phyloP scores from a whole-genome alignment of 257 asterid genomes.

The Nicotiana obtusifolia region DNA sequence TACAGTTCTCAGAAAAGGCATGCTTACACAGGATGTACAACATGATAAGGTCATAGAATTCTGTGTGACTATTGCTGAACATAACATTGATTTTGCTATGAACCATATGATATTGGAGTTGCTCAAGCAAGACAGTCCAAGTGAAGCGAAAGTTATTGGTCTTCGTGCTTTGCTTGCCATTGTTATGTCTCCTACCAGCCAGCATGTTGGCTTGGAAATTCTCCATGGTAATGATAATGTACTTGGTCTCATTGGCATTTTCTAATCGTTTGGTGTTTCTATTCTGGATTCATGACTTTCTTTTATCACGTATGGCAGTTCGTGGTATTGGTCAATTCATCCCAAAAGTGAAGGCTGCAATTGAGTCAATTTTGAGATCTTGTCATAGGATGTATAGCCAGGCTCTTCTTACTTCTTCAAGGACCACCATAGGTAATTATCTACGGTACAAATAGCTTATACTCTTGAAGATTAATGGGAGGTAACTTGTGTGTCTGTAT shows the following conservation, averaged over 20 bases:
- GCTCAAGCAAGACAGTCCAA: constrained; percentile 94
- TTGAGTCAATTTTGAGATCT: constrained; percentile 84
- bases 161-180: constrained; percentile 98
- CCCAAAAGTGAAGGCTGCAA: constrained; percentile 96
- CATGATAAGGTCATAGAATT: constrained; percentile 97
- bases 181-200: constrained; percentile 93
- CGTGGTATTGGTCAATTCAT: constrained; percentile 94
- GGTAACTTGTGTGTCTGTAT: not conserved
- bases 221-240: constrained; percentile 65
- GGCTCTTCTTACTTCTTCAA: constrained; percentile 97
- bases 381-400: constrained; percentile 81
- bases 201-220: constrained; percentile 93
- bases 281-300: constrained; percentile 8
- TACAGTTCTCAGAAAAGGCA: constrained; percentile 80
- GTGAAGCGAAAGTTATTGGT: constrained; percentile 97
- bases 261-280: constrained; percentile 9
- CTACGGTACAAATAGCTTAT: constrained; percentile 18
- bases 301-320: constrained; percentile 41
- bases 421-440: constrained; percentile 78
- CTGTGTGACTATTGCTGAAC: constrained; percentile 96
- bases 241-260: constrained; percentile 16
- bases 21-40: constrained; percentile 97
- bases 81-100: constrained; percentile 98
- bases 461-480: not conserved
- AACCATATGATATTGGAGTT: constrained; percentile 88